These are phyloP conservation scores for Thelephora ganbajun DNA, from an alignment of 768 basidiomycete genomes.

Conservation along the genomic window DNA sequence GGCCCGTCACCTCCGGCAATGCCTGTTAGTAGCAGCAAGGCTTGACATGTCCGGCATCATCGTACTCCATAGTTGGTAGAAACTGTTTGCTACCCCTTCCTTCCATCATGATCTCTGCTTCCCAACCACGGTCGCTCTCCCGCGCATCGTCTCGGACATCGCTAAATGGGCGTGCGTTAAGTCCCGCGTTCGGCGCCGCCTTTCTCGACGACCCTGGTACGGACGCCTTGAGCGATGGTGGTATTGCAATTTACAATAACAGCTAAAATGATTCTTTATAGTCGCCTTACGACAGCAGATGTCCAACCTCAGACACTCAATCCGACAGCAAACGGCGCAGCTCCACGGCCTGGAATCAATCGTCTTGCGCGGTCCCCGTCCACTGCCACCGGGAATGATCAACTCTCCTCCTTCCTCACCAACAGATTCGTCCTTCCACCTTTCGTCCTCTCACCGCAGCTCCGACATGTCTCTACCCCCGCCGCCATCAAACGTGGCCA, in stretches of 20 bases:
- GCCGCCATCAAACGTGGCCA: slow-evolving; percentile 8
- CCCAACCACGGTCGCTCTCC: slow-evolving; percentile 21
- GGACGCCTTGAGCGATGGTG: background rate
- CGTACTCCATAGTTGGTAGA: background rate
- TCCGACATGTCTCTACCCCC: slow-evolving; percentile 17
- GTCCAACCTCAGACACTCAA: slow-evolving; percentile 69
- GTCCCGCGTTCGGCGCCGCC: slow-evolving; percentile 29
- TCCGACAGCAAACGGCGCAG: slow-evolving; percentile 76
- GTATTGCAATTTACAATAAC: slow-evolving; percentile 1
- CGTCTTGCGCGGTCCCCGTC: slow-evolving; percentile 53
- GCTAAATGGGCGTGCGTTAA: slow-evolving; percentile 30
- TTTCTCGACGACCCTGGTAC: slow-evolving; percentile 50
- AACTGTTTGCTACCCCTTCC: slow-evolving; percentile 4
- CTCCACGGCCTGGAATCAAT: slow-evolving; percentile 55
- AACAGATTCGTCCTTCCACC: slow-evolving; percentile 11
- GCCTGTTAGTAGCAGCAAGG: background rate
- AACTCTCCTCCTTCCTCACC: slow-evolving; percentile 25
- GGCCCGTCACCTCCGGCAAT: background rate
- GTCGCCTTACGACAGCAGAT: slow-evolving; percentile 70
- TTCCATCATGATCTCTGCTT: too few species aligned
- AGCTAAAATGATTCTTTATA: slow-evolving; percentile 19
- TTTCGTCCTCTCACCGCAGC: background rate
- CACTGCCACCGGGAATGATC: slow-evolving; percentile 29
- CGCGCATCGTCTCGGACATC: slow-evolving; percentile 38
- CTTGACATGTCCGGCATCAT: background rate